Percentiles rank a stretch among this genome's conserved stretches.
Evolutionary conservation across 768 basidiomycete species (phyloP).

Genomic region (Sistotremastrum niveocremeum): DNA sequence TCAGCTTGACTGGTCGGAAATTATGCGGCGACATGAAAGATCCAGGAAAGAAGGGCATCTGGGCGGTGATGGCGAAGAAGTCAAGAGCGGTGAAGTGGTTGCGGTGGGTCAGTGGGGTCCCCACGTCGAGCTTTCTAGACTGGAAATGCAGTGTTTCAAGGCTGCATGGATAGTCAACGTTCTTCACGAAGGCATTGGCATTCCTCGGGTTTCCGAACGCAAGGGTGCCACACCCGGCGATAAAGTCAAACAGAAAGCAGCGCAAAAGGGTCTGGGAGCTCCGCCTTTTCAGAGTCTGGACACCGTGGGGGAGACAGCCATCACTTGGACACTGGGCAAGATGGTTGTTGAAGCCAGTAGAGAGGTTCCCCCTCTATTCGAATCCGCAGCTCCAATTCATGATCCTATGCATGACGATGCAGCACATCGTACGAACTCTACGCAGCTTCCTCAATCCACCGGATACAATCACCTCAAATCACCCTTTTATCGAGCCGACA

Average conservation of each 20-base stretch:
- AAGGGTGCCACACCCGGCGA: constrained; percentile 65
- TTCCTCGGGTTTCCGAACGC: constrained; percentile 81
- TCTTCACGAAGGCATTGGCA: constrained; percentile 87
- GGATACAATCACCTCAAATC: constrained; percentile 42
- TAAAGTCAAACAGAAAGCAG: constrained; percentile 62
- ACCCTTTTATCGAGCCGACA: constrained; percentile 46
- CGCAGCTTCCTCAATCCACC: constrained; percentile 43
- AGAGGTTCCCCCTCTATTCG: constrained; percentile 44
- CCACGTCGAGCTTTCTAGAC: constrained; percentile 64
- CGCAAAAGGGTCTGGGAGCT: constrained; percentile 66
- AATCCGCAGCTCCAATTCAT: constrained; percentile 40
- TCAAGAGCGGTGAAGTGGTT: constrained; percentile 45
- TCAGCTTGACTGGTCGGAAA: constrained; percentile 59
- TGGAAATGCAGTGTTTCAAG: constrained; percentile 99
- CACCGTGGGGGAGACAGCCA: constrained; percentile 82
- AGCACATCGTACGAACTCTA: constrained; percentile 32
- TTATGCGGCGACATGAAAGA: constrained; percentile 49
- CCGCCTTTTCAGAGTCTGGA: constrained; percentile 90
- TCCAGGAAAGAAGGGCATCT: constrained; percentile 38
- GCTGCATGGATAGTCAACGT: constrained; percentile 97
- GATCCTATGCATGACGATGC: constrained; percentile 57
- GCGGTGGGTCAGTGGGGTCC: constrained; percentile 55
- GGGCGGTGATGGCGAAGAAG: constrained; percentile 54
- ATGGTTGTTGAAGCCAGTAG: constrained; percentile 98
- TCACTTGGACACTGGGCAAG: constrained; percentile 96